Conservation (phyloP, 345 rosid species). For the Salix dunnii region DNA sequence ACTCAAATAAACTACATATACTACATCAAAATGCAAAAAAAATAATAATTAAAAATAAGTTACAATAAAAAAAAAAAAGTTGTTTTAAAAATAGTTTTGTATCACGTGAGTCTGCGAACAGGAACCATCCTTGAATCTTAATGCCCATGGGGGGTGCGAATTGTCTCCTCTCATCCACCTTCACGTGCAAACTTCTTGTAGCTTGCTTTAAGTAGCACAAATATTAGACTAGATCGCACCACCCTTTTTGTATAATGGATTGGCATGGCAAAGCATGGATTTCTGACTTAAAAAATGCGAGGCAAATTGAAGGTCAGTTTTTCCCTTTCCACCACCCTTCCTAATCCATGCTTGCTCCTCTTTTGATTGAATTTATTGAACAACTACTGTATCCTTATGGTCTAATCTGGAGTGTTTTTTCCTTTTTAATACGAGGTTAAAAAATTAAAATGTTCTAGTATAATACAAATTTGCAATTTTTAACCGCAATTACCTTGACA, state of each 20-base stretch:
- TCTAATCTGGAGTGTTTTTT: not conserved
- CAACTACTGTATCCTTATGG: not conserved
- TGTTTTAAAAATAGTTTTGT: too few relatives aligned
- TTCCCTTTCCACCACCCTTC: conserved; percentile 7
- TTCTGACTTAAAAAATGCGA: not conserved
- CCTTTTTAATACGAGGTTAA: too few relatives aligned
- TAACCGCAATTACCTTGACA: too few relatives aligned
- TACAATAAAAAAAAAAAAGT: too few relatives aligned
- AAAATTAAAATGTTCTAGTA: too few relatives aligned
- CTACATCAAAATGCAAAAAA: too few relatives aligned
- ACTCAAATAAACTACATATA: too few relatives aligned
- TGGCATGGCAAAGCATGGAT: not conserved
- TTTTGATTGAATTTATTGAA: not conserved
- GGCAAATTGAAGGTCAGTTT: not conserved
- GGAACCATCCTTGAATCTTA: not conserved
- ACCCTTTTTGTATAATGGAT: not conserved
- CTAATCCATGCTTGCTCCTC: not conserved
- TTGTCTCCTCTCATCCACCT: not conserved
- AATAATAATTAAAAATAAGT: too few relatives aligned
- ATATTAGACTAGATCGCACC: not conserved
- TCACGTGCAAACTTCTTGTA: not conserved
- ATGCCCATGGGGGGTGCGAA: not conserved
- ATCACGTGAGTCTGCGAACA: too few relatives aligned
- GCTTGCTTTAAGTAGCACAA: not conserved
- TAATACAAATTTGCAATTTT: too few relatives aligned